Base-by-base conservation (phyloP, 2,329 filamentous ascomycete species). In the Ceratocystiopsis minuta region DNA sequence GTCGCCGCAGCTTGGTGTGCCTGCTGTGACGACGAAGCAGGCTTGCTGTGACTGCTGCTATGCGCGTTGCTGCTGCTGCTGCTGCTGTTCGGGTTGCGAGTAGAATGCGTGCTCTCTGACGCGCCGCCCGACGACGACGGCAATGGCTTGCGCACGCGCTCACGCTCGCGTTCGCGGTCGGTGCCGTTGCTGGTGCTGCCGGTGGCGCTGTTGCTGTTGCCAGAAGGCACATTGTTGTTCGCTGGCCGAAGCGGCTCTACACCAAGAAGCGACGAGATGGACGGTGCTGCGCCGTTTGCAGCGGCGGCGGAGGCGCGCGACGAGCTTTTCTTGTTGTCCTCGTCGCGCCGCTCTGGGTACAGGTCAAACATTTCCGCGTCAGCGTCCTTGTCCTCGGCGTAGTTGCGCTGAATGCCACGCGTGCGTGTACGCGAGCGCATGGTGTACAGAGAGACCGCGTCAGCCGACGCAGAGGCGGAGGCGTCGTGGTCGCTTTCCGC, bases 401-500 rank as follows among this genome's bases (percentile, higher is more conserved):
- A 98, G 61, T 98, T 98, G 50, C 80, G 78, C 51, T 90, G 81
- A 52, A 80, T 71, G 50, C 72, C 75, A 53, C 81, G 80, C 44
- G 74, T 78, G 54, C 87, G 80, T 61, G 93, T 93, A 58, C 90
- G 81, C 52, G 87, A 95, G 53, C 87, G 80, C 57, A 90, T 98
- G 54, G 88, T 88, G 61, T 98, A 95, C 38, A 76, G 78, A 51
- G 75, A 77, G 40, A 79, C 65, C 24, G 61, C 64, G 49, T 70
- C 45, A n/a, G 33, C 42, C 2, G 39, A 24, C 3, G 41, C 34
- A 3, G 45, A 41, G 11, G 43, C 37, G 10, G 31, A 3, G 31
- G 31, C 31, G 31, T 11, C 17, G 34, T 36, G 32, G 41, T 68
- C 51, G 63, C 56, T 49, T 62, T 61, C 17, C 33, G 34, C 49